A percentile compares a stretch with the other conserved stretches of the same genome.
Evolutionary conservation across 441 rosid species (phyloP).

Genomic region (Kokia cookei): DNA sequence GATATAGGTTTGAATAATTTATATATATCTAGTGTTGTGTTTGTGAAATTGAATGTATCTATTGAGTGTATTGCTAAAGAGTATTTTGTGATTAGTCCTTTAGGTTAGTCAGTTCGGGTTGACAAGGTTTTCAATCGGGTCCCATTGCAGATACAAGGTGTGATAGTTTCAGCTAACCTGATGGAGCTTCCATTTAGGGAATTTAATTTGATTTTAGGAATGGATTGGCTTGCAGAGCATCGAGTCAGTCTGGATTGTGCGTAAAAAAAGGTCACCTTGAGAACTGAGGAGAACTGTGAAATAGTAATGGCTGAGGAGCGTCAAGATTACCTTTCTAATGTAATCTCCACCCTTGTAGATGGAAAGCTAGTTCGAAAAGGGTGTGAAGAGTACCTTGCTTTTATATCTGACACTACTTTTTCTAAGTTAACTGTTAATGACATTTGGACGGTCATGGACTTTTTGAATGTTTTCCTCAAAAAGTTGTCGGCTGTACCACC

Average conservation of each 20-base stretch:
- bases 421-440: not conserved
- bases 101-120: not conserved
- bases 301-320: too few relatives aligned
- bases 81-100: not conserved
- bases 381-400: not conserved
- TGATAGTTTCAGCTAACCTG: not conserved
- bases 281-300: too few relatives aligned
- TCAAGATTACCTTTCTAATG: not conserved
- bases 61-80: not conserved
- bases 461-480: not conserved
- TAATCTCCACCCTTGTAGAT: not conserved
- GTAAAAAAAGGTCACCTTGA: too few relatives aligned
- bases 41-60: not conserved
- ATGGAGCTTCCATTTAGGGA: not conserved
- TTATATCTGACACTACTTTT: not conserved
- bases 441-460: accelerated
- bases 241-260: too few relatives aligned
- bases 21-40: not conserved
- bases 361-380: not conserved
- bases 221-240: too few relatives aligned
- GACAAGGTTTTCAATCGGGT: not conserved
- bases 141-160: not conserved
- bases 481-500: not conserved
- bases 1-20: not conserved
- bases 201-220: not conserved